phyloP scores from a whole-genome alignment of 148 eudicot genomes.

The Hydrangea macrophylla region DNA sequence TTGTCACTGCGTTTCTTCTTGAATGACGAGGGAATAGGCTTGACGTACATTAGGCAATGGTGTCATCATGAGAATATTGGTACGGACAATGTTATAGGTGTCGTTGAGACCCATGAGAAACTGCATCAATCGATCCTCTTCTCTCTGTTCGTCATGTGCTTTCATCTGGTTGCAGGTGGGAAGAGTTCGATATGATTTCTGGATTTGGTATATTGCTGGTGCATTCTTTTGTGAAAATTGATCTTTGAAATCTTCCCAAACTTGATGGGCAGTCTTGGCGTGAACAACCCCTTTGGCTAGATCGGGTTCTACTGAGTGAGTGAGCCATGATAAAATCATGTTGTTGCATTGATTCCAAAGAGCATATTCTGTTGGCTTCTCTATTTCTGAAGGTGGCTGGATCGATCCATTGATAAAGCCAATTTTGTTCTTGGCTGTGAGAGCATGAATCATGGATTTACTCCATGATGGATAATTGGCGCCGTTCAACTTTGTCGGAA shows the following conservation, averaged over 20 bases:
- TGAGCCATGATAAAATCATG: background rate
- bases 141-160: background rate
- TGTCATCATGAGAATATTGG: background rate
- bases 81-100: background rate
- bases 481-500: background rate
- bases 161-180: too few relatives aligned
- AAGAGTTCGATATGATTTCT: too few relatives aligned
- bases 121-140: background rate
- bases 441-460: too few relatives aligned
- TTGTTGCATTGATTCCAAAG: too few relatives aligned
- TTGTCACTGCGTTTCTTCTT: background rate
- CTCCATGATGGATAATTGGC: background rate
- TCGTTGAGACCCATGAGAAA: background rate
- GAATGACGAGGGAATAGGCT: background rate
- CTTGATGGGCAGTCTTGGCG: conserved; percentile 8
- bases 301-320: conserved; percentile 9
- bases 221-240: background rate
- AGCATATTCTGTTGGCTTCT: background rate
- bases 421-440: background rate
- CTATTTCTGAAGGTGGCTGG: background rate
- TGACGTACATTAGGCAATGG: background rate
- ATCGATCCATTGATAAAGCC: background rate
- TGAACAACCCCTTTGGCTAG: conserved; percentile 8
- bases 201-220: background rate
- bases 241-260: background rate